Evolutionary conservation across 805 yeast species (phyloP).

Genomic region (Phaffomyces opuntiae): DNA sequence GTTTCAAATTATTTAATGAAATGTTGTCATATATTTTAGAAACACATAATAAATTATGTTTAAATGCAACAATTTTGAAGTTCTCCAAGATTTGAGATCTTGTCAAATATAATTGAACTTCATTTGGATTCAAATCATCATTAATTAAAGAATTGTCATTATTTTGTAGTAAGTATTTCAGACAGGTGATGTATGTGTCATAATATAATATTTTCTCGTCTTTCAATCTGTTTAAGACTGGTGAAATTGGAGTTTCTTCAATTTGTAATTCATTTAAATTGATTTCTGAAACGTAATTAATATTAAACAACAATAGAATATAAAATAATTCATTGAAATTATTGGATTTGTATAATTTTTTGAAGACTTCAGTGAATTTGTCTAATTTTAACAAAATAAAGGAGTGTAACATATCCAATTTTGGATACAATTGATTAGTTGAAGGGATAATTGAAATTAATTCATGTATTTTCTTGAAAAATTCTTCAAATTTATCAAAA

Average conservation of each 20-base stretch:
- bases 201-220: slow-evolving; percentile 1
- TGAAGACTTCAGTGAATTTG: slow-evolving; percentile 6
- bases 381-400: slow-evolving; percentile 3
- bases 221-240: not conserved
- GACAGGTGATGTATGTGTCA: not conserved
- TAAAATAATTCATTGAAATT: slow-evolving; percentile 1
- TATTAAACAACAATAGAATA: slow-evolving; percentile 4
- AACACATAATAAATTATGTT: slow-evolving; percentile 1
- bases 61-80: slow-evolving; percentile 1
- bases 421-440: not conserved
- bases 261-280: not conserved
- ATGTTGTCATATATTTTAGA: slow-evolving; percentile 6
- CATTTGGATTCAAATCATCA: not conserved
- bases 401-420: slow-evolving; percentile 2
- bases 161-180: not conserved
- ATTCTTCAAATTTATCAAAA: slow-evolving; percentile 5
- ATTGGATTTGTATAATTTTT: slow-evolving; percentile 3
- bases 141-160: not conserved
- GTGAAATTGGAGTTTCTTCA: not conserved
- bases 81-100: not conserved
- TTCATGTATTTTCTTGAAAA: slow-evolving; percentile 4
- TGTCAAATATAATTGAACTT: slow-evolving; percentile 1
- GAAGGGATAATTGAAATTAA: not conserved
- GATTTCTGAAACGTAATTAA: slow-evolving; percentile 3
- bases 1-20: not conserved